Evolutionary conservation across 2,329 filamentous ascomycete genomes (phyloP).

Genomic region (Stromatinia cepivora): DNA sequence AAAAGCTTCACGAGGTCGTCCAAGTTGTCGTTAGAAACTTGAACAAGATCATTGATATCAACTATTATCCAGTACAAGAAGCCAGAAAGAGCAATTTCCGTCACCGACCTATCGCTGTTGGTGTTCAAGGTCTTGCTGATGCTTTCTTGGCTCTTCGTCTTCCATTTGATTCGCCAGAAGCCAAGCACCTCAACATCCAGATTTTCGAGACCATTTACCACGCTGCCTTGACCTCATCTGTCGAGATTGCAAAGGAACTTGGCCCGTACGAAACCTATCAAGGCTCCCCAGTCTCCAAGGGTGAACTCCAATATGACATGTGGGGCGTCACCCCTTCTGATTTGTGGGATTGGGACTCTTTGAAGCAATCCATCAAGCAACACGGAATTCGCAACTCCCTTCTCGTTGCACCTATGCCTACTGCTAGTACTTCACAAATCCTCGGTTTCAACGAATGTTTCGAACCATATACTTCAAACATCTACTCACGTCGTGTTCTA

Average conservation of each 20-base stretch:
- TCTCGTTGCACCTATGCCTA: conserved; percentile 95
- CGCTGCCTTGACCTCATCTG: conserved; percentile 84
- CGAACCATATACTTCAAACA: conserved; percentile 99
- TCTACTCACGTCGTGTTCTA: conserved; percentile 96
- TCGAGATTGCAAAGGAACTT: conserved; percentile 78
- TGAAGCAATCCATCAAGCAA: conserved; percentile 90
- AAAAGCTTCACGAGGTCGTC: conserved; percentile 92
- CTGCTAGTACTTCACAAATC: conserved; percentile 95
- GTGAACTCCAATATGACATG: conserved; percentile 97
- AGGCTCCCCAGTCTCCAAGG: conserved; percentile 91
- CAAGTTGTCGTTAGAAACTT: conserved; percentile 92
- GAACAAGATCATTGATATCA: conserved; percentile 98
- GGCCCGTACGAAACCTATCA: conserved; percentile 89
- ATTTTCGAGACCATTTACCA: conserved; percentile 99
- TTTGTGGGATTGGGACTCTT: conserved; percentile 90
- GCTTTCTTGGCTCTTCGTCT: conserved; percentile 95
- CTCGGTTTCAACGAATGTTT: conserved; percentile 99
- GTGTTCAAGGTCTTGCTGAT: conserved; percentile 96
- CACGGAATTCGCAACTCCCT: conserved; percentile 94
- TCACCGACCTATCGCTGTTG: conserved; percentile 91
- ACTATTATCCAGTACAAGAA: conserved; percentile 96
- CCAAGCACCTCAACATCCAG: conserved; percentile 90
- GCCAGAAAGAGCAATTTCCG: conserved; percentile 96
- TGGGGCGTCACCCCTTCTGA: conserved; percentile 92
- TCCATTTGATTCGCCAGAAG: conserved; percentile 95